Evolutionary conservation across 2,329 filamentous ascomycete species (phyloP).

Genomic region (Aureobasidium sp.): DNA sequence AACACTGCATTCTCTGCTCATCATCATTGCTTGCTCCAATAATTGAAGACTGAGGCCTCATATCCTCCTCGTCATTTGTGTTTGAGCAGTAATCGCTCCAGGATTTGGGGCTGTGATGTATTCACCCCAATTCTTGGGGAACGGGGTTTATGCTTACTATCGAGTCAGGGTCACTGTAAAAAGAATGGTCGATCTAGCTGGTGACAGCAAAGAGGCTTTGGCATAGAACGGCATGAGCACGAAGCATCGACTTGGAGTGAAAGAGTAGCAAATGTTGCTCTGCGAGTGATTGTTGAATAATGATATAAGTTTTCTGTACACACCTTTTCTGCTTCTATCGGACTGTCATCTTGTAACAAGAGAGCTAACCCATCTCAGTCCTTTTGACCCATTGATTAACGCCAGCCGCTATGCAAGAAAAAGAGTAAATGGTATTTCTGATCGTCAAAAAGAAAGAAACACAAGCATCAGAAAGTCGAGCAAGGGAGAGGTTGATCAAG

Average conservation of each 20-base stretch:
- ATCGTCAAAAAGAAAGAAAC: neutral
- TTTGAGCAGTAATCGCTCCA: too few species aligned
- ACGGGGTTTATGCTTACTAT: too few species aligned
- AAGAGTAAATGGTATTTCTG: conserved; percentile 1
- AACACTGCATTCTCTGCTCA: too few species aligned
- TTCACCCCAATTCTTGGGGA: too few species aligned
- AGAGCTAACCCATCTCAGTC: neutral
- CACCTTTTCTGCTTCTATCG: neutral
- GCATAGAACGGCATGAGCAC: neutral
- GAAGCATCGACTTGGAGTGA: too few species aligned
- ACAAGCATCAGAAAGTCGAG: neutral
- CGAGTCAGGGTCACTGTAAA: too few species aligned
- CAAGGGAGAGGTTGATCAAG: neutral
- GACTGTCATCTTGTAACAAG: neutral
- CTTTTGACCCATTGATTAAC: neutral
- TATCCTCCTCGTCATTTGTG: too few species aligned
- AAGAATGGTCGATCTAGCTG: too few species aligned
- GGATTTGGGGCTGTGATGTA: too few species aligned
- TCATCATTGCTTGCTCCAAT: too few species aligned
- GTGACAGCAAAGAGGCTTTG: neutral
- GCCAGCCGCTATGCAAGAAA: conserved; percentile 13
- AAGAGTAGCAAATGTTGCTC: neutral
- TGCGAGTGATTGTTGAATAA: neutral
- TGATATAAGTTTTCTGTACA: neutral
- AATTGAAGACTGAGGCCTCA: too few species aligned